These are phyloP conservation scores for Pholiota microspora DNA, from an alignment of 768 basidiomycete species.

Conservation along the genomic window DNA sequence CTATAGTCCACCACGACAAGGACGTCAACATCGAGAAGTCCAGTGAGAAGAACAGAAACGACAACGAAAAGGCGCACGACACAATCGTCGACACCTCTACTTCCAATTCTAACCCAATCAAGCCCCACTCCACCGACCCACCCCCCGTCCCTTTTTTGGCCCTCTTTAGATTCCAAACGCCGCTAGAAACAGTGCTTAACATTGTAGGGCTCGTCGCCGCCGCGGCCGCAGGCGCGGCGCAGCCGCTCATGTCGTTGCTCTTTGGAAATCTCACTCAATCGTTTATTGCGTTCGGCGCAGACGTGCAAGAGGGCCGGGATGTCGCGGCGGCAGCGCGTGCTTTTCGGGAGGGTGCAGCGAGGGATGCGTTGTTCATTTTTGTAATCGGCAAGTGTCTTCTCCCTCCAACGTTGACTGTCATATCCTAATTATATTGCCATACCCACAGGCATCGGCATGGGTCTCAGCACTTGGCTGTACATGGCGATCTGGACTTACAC, in stretches of 20 bases:
- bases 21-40: too few relatives aligned
- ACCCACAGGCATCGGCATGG: constrained; percentile 65
- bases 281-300: constrained; percentile 58
- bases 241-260: constrained; percentile 80
- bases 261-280: constrained; percentile 80
- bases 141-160: neutral
- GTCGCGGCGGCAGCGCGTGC: constrained; percentile 35
- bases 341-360: constrained; percentile 53
- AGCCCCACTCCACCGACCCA: neutral
- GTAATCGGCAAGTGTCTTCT: constrained; percentile 66
- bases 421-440: neutral
- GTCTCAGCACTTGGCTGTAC: constrained; percentile 69
- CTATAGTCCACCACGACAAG: too few relatives aligned
- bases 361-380: constrained; percentile 63
- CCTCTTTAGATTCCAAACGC: constrained; percentile 34
- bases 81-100: neutral
- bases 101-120: neutral
- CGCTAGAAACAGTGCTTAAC: constrained; percentile 63
- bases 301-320: constrained; percentile 24
- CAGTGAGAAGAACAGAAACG: too few relatives aligned
- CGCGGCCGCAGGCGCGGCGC: constrained; percentile 73
- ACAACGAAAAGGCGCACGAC: neutral
- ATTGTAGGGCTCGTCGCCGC: constrained; percentile 72
- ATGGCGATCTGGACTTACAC: constrained; percentile 73
- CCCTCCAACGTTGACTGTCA: neutral